These are phyloP conservation scores for Phytomonas francai DNA, from an alignment of 208 protist genomes.

Conservation along the genomic window DNA sequence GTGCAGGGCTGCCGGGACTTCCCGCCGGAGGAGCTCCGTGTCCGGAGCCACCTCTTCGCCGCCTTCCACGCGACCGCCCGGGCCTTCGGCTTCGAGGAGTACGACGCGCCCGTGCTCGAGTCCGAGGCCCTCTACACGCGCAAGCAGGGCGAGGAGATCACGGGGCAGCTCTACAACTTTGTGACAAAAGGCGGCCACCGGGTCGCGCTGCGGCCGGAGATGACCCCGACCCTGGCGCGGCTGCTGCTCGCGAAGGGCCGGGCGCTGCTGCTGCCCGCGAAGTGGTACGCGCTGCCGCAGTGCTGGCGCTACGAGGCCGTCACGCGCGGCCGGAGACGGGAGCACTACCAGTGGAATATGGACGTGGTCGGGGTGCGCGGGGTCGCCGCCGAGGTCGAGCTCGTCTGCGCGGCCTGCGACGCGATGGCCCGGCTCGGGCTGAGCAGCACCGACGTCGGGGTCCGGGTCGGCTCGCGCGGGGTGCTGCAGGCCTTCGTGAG, in stretches of 20 bases:
- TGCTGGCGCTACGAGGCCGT: conserved; percentile 95
- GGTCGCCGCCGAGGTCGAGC: conserved; percentile 90
- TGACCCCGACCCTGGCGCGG: conserved; percentile 93
- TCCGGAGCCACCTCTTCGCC: conserved; percentile 87
- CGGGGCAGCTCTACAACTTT: conserved; percentile 96
- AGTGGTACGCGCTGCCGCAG: conserved; percentile 95
- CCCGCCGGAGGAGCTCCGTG: conserved; percentile 91
- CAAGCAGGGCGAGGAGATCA: conserved; percentile 95
- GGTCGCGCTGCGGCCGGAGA: conserved; percentile 92
- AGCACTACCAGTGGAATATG: conserved; percentile 98
- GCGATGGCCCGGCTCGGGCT: conserved; percentile 80
- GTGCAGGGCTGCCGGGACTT: conserved; percentile 94
- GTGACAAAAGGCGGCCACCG: conserved; percentile 88
- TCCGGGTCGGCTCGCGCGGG: conserved; percentile 91
- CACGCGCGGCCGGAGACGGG: conserved; percentile 89
- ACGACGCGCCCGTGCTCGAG: conserved; percentile 94
- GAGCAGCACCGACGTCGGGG: conserved; percentile 84
- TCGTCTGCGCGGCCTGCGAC: conserved; percentile 79
- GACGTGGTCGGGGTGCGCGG: conserved; percentile 92
- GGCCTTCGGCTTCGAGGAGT: conserved; percentile 92
- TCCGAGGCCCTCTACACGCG: conserved; percentile 91
- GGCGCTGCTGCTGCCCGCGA: conserved; percentile 85
- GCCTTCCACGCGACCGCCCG: conserved; percentile 78
- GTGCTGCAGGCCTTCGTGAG: conserved; percentile 83
- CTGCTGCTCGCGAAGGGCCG: conserved; percentile 86